Percentiles rank a stretch among this genome's conserved stretches.
Conservation (phyloP, 495 filamentous ascomycete genomes). For the Echria macrotheca region DNA sequence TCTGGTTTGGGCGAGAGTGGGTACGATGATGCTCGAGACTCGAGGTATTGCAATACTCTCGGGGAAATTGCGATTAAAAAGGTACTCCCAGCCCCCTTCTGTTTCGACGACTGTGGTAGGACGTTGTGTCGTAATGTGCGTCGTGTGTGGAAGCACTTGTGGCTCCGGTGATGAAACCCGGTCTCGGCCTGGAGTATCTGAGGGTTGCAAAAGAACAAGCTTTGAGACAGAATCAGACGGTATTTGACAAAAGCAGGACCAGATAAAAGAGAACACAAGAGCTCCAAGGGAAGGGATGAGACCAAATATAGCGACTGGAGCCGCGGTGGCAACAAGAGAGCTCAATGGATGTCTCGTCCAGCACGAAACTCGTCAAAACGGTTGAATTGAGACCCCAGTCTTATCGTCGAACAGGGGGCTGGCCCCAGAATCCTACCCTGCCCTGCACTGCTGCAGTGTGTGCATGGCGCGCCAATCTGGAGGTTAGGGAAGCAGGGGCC, state of each 20-base stretch:
- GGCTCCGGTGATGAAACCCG: neutral
- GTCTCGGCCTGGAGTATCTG: neutral
- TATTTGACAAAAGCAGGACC: neutral
- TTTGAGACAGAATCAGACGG: neutral
- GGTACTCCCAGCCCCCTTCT: neutral
- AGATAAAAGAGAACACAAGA: constrained; percentile 7
- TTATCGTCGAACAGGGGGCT: constrained; percentile 17
- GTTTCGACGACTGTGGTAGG: neutral
- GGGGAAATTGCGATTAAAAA: too few species aligned
- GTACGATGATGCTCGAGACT: too few species aligned
- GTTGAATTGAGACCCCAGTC: constrained; percentile 26
- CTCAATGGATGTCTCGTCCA: constrained; percentile 14
- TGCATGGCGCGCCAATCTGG: constrained; percentile 23
- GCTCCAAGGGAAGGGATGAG: neutral
- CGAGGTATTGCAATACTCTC: too few species aligned
- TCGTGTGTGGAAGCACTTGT: neutral
- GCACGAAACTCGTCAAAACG: constrained; percentile 30
- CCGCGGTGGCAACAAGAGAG: constrained; percentile 18
- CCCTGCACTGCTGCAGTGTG: constrained; percentile 7
- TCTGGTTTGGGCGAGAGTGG: neutral
- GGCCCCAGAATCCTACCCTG: constrained; percentile 13
- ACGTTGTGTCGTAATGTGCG: constrained; percentile 8
- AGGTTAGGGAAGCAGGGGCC: constrained; percentile 13
- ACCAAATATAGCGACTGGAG: constrained; percentile 19
- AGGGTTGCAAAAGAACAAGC: too few species aligned